Conservation (phyloP, 1,139 yeast species). For the Saccharomyces hybrid region DNA sequence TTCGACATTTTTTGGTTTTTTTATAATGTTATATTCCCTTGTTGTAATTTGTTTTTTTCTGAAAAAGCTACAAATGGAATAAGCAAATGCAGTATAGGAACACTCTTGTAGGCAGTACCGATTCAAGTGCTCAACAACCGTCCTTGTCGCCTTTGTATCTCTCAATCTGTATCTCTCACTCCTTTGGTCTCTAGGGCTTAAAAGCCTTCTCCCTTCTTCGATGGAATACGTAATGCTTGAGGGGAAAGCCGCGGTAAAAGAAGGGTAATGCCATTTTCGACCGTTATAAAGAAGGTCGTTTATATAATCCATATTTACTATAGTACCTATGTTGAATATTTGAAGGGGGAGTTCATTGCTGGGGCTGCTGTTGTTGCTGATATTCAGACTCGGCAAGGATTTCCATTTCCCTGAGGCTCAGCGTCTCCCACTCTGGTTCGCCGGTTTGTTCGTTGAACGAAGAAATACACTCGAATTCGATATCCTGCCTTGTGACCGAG, state of each 20-base stretch:
- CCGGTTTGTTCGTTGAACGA: conserved; percentile 23
- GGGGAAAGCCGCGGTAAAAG: background rate
- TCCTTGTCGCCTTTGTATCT: background rate
- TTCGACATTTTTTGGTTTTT: conserved; percentile 23
- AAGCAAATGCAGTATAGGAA: background rate
- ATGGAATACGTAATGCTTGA: background rate
- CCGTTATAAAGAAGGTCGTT: background rate
- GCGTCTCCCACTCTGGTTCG: conserved; percentile 22
- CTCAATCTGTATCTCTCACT: background rate
- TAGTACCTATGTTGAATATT: background rate
- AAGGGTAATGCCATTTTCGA: background rate
- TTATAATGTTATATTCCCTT: background rate
- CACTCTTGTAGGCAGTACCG: background rate
- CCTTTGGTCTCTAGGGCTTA: background rate
- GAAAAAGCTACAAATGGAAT: background rate
- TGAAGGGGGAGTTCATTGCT: background rate
- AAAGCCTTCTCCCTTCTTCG: background rate
- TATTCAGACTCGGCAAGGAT: conserved; percentile 10
- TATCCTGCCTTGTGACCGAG: conserved; percentile 12
- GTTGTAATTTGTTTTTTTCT: background rate
- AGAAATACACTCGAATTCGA: conserved; percentile 23
- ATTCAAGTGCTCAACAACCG: background rate
- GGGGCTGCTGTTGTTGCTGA: background rate
- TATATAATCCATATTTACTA: background rate
- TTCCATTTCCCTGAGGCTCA: conserved; percentile 26